Conservation (phyloP, 768 basidiomycete genomes). For the Porpolomopsis calyptriformis region DNA sequence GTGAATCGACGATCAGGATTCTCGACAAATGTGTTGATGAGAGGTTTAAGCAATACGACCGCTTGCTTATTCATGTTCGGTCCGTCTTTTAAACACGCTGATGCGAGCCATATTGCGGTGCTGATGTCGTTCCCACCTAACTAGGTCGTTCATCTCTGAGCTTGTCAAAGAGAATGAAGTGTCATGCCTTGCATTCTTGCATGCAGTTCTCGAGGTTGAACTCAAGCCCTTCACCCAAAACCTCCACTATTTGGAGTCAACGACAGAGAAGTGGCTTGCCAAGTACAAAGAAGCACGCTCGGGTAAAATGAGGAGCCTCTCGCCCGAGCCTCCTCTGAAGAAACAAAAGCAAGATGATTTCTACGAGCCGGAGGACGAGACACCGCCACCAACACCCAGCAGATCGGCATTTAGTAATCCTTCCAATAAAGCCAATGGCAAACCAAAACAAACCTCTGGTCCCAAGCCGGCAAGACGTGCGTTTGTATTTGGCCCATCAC, state of each 20-base stretch:
- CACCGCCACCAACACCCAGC: no score
- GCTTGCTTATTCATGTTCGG: slow-evolving; percentile 26
- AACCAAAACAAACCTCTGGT: no score
- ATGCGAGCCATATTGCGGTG: no score
- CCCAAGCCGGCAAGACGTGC: no score
- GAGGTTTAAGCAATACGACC: slow-evolving; percentile 33
- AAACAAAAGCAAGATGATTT: no score
- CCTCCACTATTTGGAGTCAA: slow-evolving; percentile 25
- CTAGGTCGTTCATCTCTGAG: slow-evolving; percentile 13
- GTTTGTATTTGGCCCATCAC: no score
- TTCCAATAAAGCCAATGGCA: no score
- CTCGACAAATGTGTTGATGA: slow-evolving; percentile 20
- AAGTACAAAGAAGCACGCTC: slow-evolving; percentile 27
- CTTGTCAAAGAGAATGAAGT: slow-evolving; percentile 15
- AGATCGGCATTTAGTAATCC: no score
- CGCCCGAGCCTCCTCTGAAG: no score
- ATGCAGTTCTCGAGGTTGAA: slow-evolving; percentile 26
- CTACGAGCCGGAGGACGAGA: no score
- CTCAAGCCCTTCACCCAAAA: slow-evolving; percentile 33
- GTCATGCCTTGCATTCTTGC: slow-evolving; percentile 16
- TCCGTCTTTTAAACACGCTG: no score
- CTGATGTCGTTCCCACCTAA: slow-evolving; percentile 10
- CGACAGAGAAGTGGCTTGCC: slow-evolving; percentile 26
- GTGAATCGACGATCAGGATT: slow-evolving; percentile 19
- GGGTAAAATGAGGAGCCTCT: slow-evolving; percentile 6